These are phyloP conservation scores for Aspergillus cavernicola DNA, from an alignment of 495 filamentous ascomycete species.

Conservation along the genomic window DNA sequence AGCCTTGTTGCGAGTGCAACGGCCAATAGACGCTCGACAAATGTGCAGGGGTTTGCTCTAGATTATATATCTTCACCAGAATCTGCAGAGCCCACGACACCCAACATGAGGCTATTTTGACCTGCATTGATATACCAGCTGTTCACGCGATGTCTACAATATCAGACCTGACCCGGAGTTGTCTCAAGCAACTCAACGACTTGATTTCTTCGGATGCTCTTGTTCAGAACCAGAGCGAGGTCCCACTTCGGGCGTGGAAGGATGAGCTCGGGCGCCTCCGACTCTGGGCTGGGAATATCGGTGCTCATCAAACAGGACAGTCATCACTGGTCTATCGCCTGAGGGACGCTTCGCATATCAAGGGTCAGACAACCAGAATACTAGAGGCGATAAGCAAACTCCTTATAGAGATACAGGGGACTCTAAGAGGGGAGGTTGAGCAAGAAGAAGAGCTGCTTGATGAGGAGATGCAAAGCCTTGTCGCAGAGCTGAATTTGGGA, in stretches of 20 bases:
- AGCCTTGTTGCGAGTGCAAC: neutral
- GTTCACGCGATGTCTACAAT: neutral
- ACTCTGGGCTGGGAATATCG: constrained; percentile 46
- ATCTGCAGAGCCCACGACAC: neutral
- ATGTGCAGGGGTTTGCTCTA: too few species aligned
- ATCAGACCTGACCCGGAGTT: neutral
- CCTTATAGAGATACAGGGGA: too few species aligned
- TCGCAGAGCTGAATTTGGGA: neutral
- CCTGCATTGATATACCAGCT: too few species aligned
- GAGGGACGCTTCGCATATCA: constrained; percentile 44
- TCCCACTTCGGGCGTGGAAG: constrained; percentile 14
- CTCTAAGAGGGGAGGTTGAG: neutral
- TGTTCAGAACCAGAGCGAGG: neutral
- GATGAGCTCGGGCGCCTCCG: constrained; percentile 39
- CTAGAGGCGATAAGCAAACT: neutral
- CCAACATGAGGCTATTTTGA: too few species aligned
- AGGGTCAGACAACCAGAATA: constrained; percentile 14
- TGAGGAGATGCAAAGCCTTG: neutral
- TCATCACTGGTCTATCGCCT: constrained; percentile 47
- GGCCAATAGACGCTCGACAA: neutral
- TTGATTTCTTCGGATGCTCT: neutral
- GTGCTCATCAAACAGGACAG: constrained; percentile 35
- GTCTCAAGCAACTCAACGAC: neutral
- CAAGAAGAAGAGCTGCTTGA: constrained; percentile 5
- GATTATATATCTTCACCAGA: too few species aligned